Evolutionary conservation across 202 grass and related monocot species (phyloP).

Genomic region (Setaria viridis): DNA sequence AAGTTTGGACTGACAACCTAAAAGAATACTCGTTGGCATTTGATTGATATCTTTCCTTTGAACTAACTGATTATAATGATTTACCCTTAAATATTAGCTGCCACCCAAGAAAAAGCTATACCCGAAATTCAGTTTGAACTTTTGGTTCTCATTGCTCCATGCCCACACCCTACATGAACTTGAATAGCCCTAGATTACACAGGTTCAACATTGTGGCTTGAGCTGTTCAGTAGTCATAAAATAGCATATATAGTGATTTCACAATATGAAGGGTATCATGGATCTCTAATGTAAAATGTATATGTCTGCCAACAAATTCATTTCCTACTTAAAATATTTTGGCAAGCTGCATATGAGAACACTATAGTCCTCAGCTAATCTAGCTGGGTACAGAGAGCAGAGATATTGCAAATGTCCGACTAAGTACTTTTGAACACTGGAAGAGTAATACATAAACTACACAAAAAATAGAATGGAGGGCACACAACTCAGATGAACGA

Average conservation of each 20-base stretch:
- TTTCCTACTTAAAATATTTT: constrained; percentile 38
- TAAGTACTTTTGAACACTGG: constrained; percentile 23
- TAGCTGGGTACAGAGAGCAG: constrained; percentile 9
- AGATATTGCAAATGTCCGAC: not conserved
- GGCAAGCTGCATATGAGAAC: constrained; percentile 13
- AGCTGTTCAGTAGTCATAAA: not conserved
- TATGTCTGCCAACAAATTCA: not conserved
- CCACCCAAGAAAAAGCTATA: constrained; percentile 9
- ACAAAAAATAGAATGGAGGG: constrained; percentile 40
- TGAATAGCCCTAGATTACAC: not conserved
- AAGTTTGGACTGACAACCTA: constrained; percentile 3
- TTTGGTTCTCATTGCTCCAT: not conserved
- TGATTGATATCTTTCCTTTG: not conserved
- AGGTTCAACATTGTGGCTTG: not conserved
- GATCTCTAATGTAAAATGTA: constrained; percentile 5
- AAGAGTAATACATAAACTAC: constrained; percentile 44
- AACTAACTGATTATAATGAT: constrained; percentile 7
- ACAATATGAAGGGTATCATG: constrained; percentile 24
- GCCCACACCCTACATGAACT: not conserved
- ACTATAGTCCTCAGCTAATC: constrained; percentile 21
- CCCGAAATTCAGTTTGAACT: constrained; percentile 7
- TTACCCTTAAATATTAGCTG: not conserved
- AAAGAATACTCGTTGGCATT: not conserved
- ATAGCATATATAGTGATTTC: constrained; percentile 3
- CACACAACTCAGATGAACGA: constrained; percentile 39